Percentiles rank a stretch among this genome's conserved stretches.
Conservation (phyloP, 192 early-diverging fungal species). For the Coemansia sp. region DNA sequence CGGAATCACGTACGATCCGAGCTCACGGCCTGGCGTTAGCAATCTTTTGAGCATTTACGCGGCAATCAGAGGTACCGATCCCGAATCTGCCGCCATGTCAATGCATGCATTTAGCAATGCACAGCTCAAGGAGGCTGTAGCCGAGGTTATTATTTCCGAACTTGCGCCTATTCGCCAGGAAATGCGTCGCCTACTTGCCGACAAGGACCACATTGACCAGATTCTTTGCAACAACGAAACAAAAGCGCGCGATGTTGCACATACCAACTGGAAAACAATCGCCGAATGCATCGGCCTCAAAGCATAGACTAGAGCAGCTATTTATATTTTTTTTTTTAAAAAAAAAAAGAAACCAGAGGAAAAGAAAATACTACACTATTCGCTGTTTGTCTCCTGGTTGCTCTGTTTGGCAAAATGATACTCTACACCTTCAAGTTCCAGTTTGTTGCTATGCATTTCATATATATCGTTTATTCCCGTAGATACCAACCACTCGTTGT, state of each 20-base stretch:
- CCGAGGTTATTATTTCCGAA: constrained; percentile 63
- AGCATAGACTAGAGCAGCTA: not conserved
- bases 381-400: not conserved
- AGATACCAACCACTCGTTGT: not conserved
- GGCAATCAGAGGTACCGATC: constrained; percentile 43
- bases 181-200: constrained; percentile 59
- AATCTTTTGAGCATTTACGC: constrained; percentile 84
- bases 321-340: not conserved
- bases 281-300: constrained; percentile 26
- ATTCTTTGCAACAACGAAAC: constrained; percentile 69
- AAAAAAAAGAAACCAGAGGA: not conserved
- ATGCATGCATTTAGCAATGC: constrained; percentile 57
- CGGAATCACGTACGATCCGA: constrained; percentile 74
- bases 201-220: constrained; percentile 63
- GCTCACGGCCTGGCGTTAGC: constrained; percentile 74
- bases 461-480: not conserved
- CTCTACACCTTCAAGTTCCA: not conserved
- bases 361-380: not conserved
- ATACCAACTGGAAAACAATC: constrained; percentile 53
- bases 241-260: constrained; percentile 64
- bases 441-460: not conserved
- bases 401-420: not conserved
- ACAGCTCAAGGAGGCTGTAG: constrained; percentile 75
- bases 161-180: constrained; percentile 72
- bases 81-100: constrained; percentile 52